Evolutionary conservation across 2,329 filamentous ascomycete genomes (phyloP), one percentile per base, ranked within the genome.

Genomic region (Epichloe amarillans): DNA sequence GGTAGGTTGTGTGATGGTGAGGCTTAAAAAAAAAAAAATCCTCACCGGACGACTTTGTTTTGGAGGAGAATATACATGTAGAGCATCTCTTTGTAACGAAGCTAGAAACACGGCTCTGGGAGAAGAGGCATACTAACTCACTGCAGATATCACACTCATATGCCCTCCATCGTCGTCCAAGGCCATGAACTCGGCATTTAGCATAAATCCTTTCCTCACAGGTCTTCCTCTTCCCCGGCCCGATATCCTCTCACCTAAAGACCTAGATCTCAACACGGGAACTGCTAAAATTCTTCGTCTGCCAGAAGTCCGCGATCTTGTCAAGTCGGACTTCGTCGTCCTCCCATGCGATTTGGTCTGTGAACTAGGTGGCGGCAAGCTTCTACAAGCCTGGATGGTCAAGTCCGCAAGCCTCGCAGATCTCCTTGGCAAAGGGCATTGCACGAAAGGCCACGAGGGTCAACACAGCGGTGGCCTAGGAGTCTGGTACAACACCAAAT

Each of bases 301-400:
- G 8, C 84, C 87, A 1, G 86, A 95, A 64, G 81, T 97, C 43
- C 83, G 85, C 62, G 73, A 75, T n/a, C 75, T 82, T 7, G 80
- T 98, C 59, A 88, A 80, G 50, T 81, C 82, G 12, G 88, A 98
- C 67, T 97, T 98, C 62, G 72, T 96, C 26, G 80, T 97, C 3
- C 73, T 98, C 4, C 91, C 93, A 0, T 98, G 93, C 66, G 93
- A 98, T 64, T 73, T 98, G 6, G 82, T 98, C 39, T 96, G 89
- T 64, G 90, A 95, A 62, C 72, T 97, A 15, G 83, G 86, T 3
- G 90, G 89, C 12, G 85, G 89, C 59, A 80, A 83, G 55, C 74
- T 97, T 21, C 70, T 95, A 2, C 88, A 96, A 65, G 82, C 90
- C 53, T 98, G 93, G 89, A 90, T 96, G 84, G 80, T 90, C 33